A percentile compares a stretch with the other conserved stretches of the same genome.
phyloP scores from a whole-genome alignment of 495 filamentous ascomycete species.

The Cercophora samala region DNA sequence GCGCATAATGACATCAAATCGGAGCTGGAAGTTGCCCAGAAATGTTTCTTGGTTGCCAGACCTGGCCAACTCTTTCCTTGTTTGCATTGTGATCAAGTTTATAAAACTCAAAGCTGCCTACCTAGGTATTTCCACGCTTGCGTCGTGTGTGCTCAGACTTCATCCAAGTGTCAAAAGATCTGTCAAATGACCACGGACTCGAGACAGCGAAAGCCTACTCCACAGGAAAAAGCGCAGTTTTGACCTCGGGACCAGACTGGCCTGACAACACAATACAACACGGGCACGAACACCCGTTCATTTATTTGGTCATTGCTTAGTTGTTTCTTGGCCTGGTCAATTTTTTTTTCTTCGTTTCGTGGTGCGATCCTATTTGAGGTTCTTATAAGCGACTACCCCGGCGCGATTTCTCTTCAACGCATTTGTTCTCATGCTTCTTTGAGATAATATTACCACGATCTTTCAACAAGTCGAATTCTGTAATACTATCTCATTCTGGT shows the following conservation, averaged over 20 bases:
- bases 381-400: background rate
- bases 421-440: background rate
- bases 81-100: background rate
- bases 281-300: background rate
- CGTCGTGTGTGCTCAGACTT: background rate
- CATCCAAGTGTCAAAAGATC: background rate
- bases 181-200: background rate
- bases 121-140: background rate
- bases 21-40: background rate
- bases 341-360: background rate
- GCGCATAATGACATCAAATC: background rate
- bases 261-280: background rate
- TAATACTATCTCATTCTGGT: background rate
- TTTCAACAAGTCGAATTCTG: background rate
- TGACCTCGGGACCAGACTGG: background rate
- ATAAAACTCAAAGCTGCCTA: background rate
- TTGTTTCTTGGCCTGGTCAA: too few relatives aligned
- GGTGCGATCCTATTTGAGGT: background rate
- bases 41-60: background rate
- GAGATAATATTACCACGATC: background rate
- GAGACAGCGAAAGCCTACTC: background rate
- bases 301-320: background rate
- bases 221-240: background rate
- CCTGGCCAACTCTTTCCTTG: background rate
- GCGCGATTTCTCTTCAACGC: background rate